phyloP scores from a whole-genome alignment of 768 basidiomycete species.

The Hirschioporus abietinus region DNA sequence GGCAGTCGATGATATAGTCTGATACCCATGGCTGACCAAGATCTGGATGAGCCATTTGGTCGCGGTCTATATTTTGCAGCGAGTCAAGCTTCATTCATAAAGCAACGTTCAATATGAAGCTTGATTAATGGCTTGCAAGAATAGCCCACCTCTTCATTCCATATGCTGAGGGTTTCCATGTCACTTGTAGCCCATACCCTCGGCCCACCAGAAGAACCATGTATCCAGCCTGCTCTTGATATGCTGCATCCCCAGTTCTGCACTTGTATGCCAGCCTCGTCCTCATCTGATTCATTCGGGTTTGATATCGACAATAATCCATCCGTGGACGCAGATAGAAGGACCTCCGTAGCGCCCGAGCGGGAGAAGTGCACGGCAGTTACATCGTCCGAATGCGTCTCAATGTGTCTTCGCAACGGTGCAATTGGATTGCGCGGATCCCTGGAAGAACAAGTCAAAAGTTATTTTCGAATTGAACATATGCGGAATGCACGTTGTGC shows the following conservation, averaged over 20 bases:
- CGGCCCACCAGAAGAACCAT: constrained; percentile 24
- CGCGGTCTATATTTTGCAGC: constrained; percentile 54
- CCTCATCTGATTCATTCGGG: constrained; percentile 74
- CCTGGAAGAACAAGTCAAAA: constrained; percentile 37
- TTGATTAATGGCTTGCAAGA: constrained; percentile 5
- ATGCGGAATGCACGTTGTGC: constrained; percentile 6
- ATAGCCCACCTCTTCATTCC: constrained; percentile 61
- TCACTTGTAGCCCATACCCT: constrained; percentile 83
- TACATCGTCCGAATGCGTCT: constrained; percentile 92
- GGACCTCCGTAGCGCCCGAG: constrained; percentile 24
- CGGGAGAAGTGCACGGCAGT: constrained; percentile 62
- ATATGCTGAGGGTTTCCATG: constrained; percentile 90
- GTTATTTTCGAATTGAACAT: constrained; percentile 1
- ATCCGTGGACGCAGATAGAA: constrained; percentile 84
- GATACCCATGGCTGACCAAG: constrained; percentile 65
- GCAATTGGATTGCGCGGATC: constrained; percentile 75
- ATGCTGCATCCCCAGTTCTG: constrained; percentile 86
- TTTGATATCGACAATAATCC: constrained; percentile 74
- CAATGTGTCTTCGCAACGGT: constrained; percentile 70
- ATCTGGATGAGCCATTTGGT: constrained; percentile 55
- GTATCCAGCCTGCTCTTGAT: constrained; percentile 70
- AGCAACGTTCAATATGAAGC: neutral
- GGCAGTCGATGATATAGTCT: constrained; percentile 64
- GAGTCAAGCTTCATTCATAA: constrained; percentile 47
- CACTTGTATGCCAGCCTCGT: constrained; percentile 75